phyloP scores from a whole-genome alignment of 2,329 filamentous ascomycete species.

The Diatrype stigma region DNA sequence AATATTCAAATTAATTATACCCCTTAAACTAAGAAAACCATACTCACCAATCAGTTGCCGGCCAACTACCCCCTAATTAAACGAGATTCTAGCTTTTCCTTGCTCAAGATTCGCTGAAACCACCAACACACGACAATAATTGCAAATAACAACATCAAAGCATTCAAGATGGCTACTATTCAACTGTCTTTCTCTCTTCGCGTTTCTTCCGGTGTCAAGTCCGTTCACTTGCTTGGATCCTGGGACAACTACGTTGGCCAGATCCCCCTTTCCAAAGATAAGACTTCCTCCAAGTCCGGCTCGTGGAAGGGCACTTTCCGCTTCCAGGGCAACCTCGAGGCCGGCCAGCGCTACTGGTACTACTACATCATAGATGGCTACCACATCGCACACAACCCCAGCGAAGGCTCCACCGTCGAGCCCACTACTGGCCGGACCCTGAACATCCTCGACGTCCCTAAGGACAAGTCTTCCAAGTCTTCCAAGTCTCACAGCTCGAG shows the following conservation, averaged over 20 bases:
- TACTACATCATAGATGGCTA: conserved; percentile 99
- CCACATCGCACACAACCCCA: conserved; percentile 95
- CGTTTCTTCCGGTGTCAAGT: conserved; percentile 94
- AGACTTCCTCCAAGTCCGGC: conserved; percentile 75
- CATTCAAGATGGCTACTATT: conserved; percentile 73
- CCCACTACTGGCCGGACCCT: conserved; percentile 95
- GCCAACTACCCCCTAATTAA: conserved; percentile 47
- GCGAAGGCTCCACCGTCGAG: conserved; percentile 83
- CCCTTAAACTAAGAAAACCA: conserved; percentile 29
- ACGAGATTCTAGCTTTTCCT: conserved; percentile 51
- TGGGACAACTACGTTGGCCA: conserved; percentile 97
- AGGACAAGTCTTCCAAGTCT: conserved; percentile 35
- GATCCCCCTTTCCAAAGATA: conserved; percentile 89
- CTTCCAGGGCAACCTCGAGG: conserved; percentile 86
- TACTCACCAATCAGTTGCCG: conserved; percentile 41
- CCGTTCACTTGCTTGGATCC: conserved; percentile 93
- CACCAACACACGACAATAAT: conserved; percentile 34
- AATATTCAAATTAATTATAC: conserved; percentile 32
- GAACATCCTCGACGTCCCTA: conserved; percentile 93
- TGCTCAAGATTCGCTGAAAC: conserved; percentile 46
- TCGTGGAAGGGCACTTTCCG: conserved; percentile 96
- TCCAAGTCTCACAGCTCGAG: conserved; percentile 45
- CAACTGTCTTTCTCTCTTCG: conserved; percentile 95
- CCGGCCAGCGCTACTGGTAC: conserved; percentile 97
- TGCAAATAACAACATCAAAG: conserved; percentile 32